Evolutionary conservation across 2,329 filamentous ascomycete species (phyloP), one percentile per base, ranked within the genome.

Genomic region (Colletotrichum sp.): DNA sequence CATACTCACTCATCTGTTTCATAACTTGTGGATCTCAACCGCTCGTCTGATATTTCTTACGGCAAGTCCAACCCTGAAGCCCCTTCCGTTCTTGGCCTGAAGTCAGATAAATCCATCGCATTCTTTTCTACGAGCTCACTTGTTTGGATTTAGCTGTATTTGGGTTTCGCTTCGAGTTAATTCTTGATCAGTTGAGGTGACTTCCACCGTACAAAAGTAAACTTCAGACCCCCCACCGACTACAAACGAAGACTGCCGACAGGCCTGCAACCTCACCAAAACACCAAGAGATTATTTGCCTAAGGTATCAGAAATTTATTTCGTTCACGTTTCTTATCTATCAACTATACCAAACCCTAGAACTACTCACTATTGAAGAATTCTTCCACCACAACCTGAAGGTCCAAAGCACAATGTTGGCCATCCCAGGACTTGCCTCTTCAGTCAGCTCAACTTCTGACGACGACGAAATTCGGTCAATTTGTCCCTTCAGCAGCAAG

Each of bases 401-500:
- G 18, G 18, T 43, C 39, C 18, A n/a, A 2, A n/a, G 18, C 39
- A 21, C 10, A 9, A 48, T 48, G 43, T 48, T 6, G 13, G n/a
- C 43, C n/a, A 13, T 10, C 5, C 5, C 43, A 13, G 43, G 14
- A 4, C 10, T 16, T 21, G n/a, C 43, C 43, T 21, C n/a, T 13
- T 21, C 43, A 7, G 43, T 21, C 43, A 48, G 43, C 43, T 13
- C 43, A 21, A 6, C 0, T 9, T 13, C 9, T 21, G 9, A 1
- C 10, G n/a, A 4, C 10, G 10, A 21, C 0, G 43, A 7, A 48
- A 48, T 12, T 13, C 0, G 3, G 14, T 0, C 6, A 16, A 7
- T 21, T 16, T 0, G 3, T 48, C 10, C 4, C 43, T 48, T n/a
- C 18, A 18, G 6, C 10, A 7, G 1, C 0, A 48, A 7, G 14